Evolutionary conservation across 352 stramenopile species (phyloP).

Genomic region (Globisporangium camurandrum): DNA sequence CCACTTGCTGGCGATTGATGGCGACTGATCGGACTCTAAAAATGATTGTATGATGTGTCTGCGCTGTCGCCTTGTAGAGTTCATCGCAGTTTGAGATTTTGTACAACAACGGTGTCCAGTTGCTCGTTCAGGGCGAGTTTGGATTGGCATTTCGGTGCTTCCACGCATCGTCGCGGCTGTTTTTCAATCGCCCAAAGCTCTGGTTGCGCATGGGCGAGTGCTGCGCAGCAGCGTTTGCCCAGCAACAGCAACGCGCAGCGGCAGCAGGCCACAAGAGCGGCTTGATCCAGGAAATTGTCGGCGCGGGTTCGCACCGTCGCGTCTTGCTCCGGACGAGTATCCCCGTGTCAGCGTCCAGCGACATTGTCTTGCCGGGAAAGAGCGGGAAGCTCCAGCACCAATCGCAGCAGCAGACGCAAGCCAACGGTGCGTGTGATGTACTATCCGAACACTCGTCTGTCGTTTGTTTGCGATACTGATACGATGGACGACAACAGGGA

Average conservation of each 20-base stretch:
- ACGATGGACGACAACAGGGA: constrained; percentile 10
- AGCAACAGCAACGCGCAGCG: constrained; percentile 52
- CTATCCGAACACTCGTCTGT: constrained; percentile 3
- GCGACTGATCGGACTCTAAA: neutral
- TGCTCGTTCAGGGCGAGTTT: constrained; percentile 81
- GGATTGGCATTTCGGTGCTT: constrained; percentile 86
- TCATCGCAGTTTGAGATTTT: constrained; percentile 84
- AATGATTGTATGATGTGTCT: neutral
- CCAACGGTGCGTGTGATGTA: constrained; percentile 27
- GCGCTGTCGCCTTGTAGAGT: too few relatives aligned
- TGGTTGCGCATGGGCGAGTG: constrained; percentile 91
- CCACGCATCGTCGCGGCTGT: constrained; percentile 79
- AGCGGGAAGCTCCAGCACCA: constrained; percentile 30
- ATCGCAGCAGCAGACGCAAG: constrained; percentile 15
- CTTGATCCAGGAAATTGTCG: constrained; percentile 72
- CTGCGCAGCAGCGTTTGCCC: constrained; percentile 77
- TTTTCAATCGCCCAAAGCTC: constrained; percentile 89
- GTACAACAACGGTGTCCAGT: constrained; percentile 90
- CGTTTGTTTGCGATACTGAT: too few relatives aligned
- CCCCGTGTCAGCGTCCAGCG: constrained; percentile 42
- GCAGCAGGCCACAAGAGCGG: constrained; percentile 73
- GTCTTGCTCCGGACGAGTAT: constrained; percentile 72
- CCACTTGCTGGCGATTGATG: neutral
- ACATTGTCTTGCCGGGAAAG: constrained; percentile 67
- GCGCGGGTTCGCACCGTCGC: constrained; percentile 70